Conservation (phyloP, 352 stramenopile genomes). For the Globisporangium sylvaticum region DNA sequence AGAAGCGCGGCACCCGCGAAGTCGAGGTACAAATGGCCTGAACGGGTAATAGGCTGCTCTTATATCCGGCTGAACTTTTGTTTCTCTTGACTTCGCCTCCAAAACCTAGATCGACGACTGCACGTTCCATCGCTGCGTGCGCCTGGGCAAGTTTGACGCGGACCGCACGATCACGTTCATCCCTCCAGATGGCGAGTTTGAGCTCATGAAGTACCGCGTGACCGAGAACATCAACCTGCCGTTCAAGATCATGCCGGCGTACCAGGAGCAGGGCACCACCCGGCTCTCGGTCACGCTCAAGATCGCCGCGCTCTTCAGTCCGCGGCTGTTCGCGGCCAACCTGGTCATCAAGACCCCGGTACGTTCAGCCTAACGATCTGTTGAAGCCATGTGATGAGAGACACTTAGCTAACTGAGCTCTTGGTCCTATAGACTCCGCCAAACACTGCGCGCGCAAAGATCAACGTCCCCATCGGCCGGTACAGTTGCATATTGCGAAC, state of each 20-base stretch:
- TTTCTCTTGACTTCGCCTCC: neutral
- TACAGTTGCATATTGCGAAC: constrained; percentile 16
- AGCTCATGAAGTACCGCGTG: constrained; percentile 98
- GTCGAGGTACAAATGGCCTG: constrained; percentile 35
- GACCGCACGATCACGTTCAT: constrained; percentile 98
- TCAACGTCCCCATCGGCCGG: constrained; percentile 92
- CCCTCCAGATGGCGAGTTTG: constrained; percentile 97
- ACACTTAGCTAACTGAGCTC: neutral
- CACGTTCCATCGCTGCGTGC: constrained; percentile 98
- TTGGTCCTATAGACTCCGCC: constrained; percentile 60
- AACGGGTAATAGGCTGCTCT: neutral
- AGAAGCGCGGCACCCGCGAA: constrained; percentile 72
- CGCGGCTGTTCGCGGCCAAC: constrained; percentile 95
- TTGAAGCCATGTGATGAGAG: neutral
- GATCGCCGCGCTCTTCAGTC: constrained; percentile 92
- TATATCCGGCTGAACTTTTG: neutral
- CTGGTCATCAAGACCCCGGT: constrained; percentile 95
- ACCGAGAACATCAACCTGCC: constrained; percentile 97
- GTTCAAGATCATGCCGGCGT: constrained; percentile 97
- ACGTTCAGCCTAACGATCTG: constrained; percentile 5
- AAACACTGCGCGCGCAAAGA: constrained; percentile 95
- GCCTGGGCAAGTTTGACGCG: constrained; percentile 97
- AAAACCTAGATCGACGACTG: constrained; percentile 94
- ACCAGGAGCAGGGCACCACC: constrained; percentile 92
- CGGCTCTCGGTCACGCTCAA: constrained; percentile 80